These are phyloP conservation scores for Persicaria maculosa DNA, from an alignment of 148 eudicot species.

Conservation along the genomic window DNA sequence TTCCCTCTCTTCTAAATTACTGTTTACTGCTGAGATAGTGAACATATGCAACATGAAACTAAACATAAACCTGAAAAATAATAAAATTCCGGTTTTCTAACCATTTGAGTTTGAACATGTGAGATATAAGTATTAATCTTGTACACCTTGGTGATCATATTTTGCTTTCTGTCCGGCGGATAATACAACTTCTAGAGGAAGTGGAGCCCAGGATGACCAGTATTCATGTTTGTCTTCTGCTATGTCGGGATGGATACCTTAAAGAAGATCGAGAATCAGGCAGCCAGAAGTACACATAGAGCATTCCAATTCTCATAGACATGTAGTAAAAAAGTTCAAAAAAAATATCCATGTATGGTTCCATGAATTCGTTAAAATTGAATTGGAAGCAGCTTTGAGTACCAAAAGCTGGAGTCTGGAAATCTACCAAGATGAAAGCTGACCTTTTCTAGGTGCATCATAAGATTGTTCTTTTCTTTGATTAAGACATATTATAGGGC, in stretches of 20 bases:
- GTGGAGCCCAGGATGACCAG: slow-evolving; percentile 83
- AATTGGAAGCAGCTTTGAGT: neutral
- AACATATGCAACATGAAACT: neutral
- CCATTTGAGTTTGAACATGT: neutral
- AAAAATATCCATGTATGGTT: neutral
- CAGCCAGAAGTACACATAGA: neutral
- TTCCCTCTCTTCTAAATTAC: slow-evolving; percentile 47
- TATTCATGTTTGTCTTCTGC: slow-evolving; percentile 64
- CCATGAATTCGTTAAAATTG: neutral
- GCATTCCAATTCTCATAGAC: neutral
- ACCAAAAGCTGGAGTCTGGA: too few relatives aligned
- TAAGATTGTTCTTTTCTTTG: too few relatives aligned
- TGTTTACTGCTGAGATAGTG: slow-evolving; percentile 32
- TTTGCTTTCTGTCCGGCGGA: slow-evolving; percentile 85
- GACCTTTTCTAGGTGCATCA: too few relatives aligned
- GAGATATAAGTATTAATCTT: neutral
- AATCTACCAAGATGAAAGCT: too few relatives aligned
- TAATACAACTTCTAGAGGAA: slow-evolving; percentile 68
- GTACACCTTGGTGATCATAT: slow-evolving; percentile 28
- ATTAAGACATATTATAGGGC: too few relatives aligned
- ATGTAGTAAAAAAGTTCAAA: neutral
- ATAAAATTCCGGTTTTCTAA: neutral
- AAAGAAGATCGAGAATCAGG: slow-evolving; percentile 11
- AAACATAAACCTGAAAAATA: neutral
- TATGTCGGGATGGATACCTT: slow-evolving; percentile 81